Evolutionary conservation across 768 basidiomycete species (phyloP).

Genomic region (Tylopilus rubrobrunneus): DNA sequence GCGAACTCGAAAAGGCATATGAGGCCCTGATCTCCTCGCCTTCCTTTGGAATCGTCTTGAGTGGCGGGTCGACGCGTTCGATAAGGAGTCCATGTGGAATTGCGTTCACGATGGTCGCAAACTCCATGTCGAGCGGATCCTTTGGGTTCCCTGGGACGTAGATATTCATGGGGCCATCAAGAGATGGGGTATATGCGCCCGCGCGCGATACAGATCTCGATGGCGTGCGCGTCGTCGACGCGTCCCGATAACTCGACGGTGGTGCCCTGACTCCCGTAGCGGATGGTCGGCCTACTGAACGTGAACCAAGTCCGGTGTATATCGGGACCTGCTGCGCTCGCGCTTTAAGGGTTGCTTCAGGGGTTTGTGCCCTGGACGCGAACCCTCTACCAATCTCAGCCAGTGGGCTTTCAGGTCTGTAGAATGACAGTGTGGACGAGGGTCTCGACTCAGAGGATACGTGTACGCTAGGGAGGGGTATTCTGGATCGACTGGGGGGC

Average conservation of each 20-base stretch:
- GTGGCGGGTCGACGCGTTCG: slow-evolving; percentile 76
- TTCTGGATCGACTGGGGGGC: slow-evolving; percentile 81
- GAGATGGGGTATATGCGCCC: slow-evolving; percentile 59
- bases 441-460: slow-evolving; percentile 68
- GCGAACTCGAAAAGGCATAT: slow-evolving; percentile 73
- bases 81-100: slow-evolving; percentile 74
- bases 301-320: slow-evolving; percentile 40
- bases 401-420: slow-evolving; percentile 52
- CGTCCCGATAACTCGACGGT: slow-evolving; percentile 75
- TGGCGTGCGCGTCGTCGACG: slow-evolving; percentile 48
- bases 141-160: slow-evolving; percentile 63
- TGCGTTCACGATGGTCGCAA: slow-evolving; percentile 70
- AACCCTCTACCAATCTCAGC: slow-evolving; percentile 32
- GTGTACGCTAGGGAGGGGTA: slow-evolving; percentile 73
- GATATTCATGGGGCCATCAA: slow-evolving; percentile 51
- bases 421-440: slow-evolving; percentile 66
- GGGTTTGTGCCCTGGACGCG: slow-evolving; percentile 59
- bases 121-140: slow-evolving; percentile 81
- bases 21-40: slow-evolving; percentile 81
- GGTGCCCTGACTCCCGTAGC: slow-evolving; percentile 44
- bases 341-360: slow-evolving; percentile 59
- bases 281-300: slow-evolving; percentile 39
- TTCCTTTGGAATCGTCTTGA: slow-evolving; percentile 59
- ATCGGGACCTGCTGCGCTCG: slow-evolving; percentile 57
- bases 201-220: slow-evolving; percentile 65